phyloP scores from a whole-genome alignment of 2,329 filamentous ascomycete genomes.

The Macroventuria anomochaeta region DNA sequence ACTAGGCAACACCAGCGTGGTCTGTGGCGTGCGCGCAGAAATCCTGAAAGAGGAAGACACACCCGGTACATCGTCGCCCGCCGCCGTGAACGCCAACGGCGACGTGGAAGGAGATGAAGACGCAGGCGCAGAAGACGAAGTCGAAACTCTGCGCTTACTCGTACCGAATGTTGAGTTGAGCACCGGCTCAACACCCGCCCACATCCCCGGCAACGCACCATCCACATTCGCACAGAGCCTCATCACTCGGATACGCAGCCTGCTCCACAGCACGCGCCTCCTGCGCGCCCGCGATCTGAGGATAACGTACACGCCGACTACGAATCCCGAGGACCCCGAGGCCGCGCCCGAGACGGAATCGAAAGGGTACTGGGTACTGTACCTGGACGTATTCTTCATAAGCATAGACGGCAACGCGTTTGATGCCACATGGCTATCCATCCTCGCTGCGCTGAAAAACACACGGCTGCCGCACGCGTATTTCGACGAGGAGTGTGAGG shows the following conservation, averaged over 20 bases:
- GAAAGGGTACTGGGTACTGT: slow-evolving; percentile 92
- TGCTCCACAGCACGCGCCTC: slow-evolving; percentile 74
- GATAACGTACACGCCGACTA: slow-evolving; percentile 69
- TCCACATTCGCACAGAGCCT: slow-evolving; percentile 82
- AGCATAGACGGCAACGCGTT: slow-evolving; percentile 91
- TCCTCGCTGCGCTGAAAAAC: slow-evolving; percentile 79
- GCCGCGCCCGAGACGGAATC: slow-evolving; percentile 60
- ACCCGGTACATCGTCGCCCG: slow-evolving; percentile 62
- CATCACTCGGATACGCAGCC: slow-evolving; percentile 77
- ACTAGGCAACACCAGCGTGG: slow-evolving; percentile 88
- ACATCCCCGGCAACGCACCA: slow-evolving; percentile 83
- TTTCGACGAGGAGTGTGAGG: slow-evolving; percentile 84
- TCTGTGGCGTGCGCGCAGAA: slow-evolving; percentile 90
- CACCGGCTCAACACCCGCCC: slow-evolving; percentile 86
- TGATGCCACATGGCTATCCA: slow-evolving; percentile 85
- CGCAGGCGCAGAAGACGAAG: slow-evolving; percentile 37
- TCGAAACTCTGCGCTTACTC: slow-evolving; percentile 69
- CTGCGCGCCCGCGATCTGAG: slow-evolving; percentile 72
- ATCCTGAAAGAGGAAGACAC: slow-evolving; percentile 78
- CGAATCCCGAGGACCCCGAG: slow-evolving; percentile 53
- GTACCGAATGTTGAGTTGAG: slow-evolving; percentile 94
- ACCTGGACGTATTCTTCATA: slow-evolving; percentile 94
- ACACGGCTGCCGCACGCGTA: slow-evolving; percentile 78
- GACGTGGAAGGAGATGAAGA: slow-evolving; percentile 24
- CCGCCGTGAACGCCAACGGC: background rate